These are phyloP conservation scores for Akebia trifoliata DNA, from an alignment of 164 flowering plant species.

Conservation along the genomic window DNA sequence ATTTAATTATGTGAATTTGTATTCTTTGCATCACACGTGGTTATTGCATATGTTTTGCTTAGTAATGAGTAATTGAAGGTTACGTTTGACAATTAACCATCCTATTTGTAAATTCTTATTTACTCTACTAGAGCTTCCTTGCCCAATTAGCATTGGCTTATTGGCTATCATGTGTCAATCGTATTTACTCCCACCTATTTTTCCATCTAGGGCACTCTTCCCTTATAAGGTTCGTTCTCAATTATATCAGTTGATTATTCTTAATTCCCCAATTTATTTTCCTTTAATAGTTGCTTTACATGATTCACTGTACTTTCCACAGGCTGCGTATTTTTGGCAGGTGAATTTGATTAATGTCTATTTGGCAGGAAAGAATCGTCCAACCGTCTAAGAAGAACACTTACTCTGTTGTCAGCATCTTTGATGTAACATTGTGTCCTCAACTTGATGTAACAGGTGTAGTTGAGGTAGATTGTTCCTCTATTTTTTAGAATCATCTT, in stretches of 20 bases:
- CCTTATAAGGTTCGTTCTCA: constrained; percentile 60
- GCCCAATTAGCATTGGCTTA: too few relatives aligned
- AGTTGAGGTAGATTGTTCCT: constrained; percentile 57
- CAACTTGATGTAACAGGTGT: constrained; percentile 76
- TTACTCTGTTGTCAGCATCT: constrained; percentile 82
- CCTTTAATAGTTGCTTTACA: neutral
- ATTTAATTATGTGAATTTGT: too few relatives aligned
- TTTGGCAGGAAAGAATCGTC: constrained; percentile 66
- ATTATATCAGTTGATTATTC: neutral
- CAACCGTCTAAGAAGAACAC: constrained; percentile 75
- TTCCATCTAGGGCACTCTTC: constrained; percentile 63
- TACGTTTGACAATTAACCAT: too few relatives aligned
- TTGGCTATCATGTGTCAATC: too few relatives aligned
- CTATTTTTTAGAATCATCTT: neutral
- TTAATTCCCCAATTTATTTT: neutral
- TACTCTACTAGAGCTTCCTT: too few relatives aligned
- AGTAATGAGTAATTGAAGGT: too few relatives aligned
- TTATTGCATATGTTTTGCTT: too few relatives aligned
- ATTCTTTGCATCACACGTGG: too few relatives aligned
- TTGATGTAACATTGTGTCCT: constrained; percentile 85
- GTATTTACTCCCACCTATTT: constrained; percentile 64
- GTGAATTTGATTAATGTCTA: constrained; percentile 16
- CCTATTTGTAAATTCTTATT: too few relatives aligned
- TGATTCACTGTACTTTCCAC: neutral
- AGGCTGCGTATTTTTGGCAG: constrained; percentile 7